A percentile compares a stretch with the other conserved stretches of the same genome.
Conservation (phyloP, 2,329 filamentous ascomycete genomes). For the Colletotrichum gigasporum region DNA sequence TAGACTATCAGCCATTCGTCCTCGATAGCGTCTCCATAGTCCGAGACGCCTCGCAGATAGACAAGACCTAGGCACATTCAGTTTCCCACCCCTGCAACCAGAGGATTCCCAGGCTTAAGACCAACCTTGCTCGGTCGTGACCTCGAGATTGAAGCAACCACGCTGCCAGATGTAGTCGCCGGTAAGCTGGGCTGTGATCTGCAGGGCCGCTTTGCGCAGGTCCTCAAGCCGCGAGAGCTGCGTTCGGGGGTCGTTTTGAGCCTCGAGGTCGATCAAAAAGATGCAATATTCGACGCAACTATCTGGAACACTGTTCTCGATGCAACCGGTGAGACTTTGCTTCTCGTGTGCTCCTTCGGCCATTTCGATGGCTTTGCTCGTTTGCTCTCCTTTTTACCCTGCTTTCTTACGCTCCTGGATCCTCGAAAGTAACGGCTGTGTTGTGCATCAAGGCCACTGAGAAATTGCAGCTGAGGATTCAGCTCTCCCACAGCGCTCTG, state of each 20-base stretch:
- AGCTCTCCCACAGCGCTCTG: too few species aligned
- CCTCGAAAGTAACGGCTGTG: too few species aligned
- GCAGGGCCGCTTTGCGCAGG: slow-evolving; percentile 74
- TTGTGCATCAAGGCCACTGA: not conserved
- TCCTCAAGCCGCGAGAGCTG: slow-evolving; percentile 74
- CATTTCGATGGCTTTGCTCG: not conserved
- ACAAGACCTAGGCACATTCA: slow-evolving; percentile 51
- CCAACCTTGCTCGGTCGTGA: slow-evolving; percentile 67
- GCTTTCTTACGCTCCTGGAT: too few species aligned
- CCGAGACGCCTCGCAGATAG: slow-evolving; percentile 80
- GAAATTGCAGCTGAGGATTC: not conserved
- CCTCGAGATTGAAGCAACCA: slow-evolving; percentile 78
- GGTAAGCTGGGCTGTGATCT: slow-evolving; percentile 71
- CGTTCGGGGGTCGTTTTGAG: slow-evolving; percentile 56
- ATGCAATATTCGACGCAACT: slow-evolving; percentile 89
- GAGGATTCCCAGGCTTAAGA: not conserved
- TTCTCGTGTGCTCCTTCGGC: not conserved
- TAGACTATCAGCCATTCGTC: slow-evolving; percentile 98
- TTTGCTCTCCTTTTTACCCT: too few species aligned
- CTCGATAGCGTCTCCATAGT: slow-evolving; percentile 93
- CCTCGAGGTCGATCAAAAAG: slow-evolving; percentile 70
- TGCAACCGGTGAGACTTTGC: not conserved
- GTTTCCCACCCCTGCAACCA: not conserved
- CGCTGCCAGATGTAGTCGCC: slow-evolving; percentile 96
- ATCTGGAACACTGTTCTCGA: slow-evolving; percentile 67